These are phyloP conservation scores for Xylariales sp. DNA, from an alignment of 2,329 filamentous ascomycete genomes.

Conservation along the genomic window DNA sequence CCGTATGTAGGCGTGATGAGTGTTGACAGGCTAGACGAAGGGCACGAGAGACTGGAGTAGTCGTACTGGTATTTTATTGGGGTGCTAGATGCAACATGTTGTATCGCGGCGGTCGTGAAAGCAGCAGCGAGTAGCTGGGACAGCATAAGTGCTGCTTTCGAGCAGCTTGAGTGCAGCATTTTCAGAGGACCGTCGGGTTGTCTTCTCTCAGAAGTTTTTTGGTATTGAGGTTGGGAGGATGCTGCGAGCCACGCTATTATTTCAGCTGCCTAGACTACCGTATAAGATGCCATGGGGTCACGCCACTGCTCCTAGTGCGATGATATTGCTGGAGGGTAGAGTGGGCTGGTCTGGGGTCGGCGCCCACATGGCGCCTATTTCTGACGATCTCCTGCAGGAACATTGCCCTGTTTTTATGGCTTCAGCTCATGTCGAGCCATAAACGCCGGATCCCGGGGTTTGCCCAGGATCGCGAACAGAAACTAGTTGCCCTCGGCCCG, in stretches of 20 bases:
- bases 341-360: constrained; percentile 5
- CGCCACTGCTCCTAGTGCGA: neutral
- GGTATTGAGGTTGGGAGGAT: neutral
- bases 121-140: neutral
- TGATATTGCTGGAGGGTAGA: neutral
- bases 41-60: constrained; percentile 32
- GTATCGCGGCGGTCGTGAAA: constrained; percentile 9
- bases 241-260: neutral
- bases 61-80: constrained; percentile 22
- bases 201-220: neutral
- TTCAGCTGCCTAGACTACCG: neutral
- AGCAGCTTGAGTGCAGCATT: constrained; percentile 2
- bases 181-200: neutral
- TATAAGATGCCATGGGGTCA: neutral
- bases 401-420: neutral
- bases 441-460: neutral
- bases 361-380: neutral
- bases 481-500: neutral
- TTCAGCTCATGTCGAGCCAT: neutral
- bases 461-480: neutral
- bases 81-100: neutral
- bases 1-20: constrained; percentile 42
- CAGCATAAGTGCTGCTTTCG: constrained; percentile 2
- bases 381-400: neutral
- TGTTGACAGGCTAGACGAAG: constrained; percentile 12